Percentiles rank a stretch among this genome's conserved stretches.
Conservation (phyloP, 2,329 filamentous ascomycete genomes). For the Alternaria burnsii region DNA sequence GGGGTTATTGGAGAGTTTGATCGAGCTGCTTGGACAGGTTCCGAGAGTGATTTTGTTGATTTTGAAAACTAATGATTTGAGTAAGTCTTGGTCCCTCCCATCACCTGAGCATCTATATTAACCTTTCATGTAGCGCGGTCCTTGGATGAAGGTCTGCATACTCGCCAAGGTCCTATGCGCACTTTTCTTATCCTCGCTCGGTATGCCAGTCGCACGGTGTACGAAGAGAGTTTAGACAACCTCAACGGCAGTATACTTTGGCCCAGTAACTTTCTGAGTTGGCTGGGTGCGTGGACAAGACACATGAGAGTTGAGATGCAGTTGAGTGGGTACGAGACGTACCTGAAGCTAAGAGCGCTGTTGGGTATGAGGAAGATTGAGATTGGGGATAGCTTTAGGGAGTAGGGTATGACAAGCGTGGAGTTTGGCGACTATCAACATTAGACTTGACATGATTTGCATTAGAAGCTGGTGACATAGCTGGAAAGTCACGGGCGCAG, state of each 20-base stretch:
- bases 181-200: conserved; percentile 71
- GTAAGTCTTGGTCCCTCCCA: conserved; percentile 51
- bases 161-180: conserved; percentile 68
- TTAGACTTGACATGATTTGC: conserved; percentile 1
- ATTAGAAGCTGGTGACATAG: not conserved
- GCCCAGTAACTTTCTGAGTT: conserved; percentile 61
- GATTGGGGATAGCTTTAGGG: conserved; percentile 27
- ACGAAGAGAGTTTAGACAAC: conserved; percentile 66
- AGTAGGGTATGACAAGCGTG: conserved; percentile 10
- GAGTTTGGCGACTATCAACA: conserved; percentile 2
- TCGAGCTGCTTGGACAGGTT: conserved; percentile 86
- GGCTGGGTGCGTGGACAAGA: conserved; percentile 61
- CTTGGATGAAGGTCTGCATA: conserved; percentile 89
- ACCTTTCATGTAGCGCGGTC: conserved; percentile 68
- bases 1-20: conserved; percentile 85
- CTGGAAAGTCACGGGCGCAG: not conserved
- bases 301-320: conserved; percentile 67
- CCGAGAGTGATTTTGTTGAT: conserved; percentile 93
- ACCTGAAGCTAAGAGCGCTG: conserved; percentile 60
- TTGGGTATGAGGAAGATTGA: conserved; percentile 54
- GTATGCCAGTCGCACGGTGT: conserved; percentile 69
- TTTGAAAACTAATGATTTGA: conserved; percentile 97
- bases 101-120: conserved; percentile 5
- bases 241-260: conserved; percentile 60
- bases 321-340: conserved; percentile 66